These are phyloP conservation scores for Solanum neorickii DNA, from an alignment of 257 asterid species.

Conservation along the genomic window DNA sequence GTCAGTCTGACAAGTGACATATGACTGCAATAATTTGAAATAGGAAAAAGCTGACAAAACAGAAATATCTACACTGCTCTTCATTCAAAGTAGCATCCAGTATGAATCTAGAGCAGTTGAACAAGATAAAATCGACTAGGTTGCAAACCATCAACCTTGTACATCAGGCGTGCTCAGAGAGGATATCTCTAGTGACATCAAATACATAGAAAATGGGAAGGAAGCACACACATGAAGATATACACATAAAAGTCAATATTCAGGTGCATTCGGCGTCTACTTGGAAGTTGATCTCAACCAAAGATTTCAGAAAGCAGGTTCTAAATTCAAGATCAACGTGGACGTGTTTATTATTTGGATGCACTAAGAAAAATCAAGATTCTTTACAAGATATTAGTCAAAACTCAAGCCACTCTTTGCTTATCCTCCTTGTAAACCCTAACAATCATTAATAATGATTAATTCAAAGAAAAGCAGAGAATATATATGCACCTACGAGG, in stretches of 20 bases:
- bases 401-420: background rate
- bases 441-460: background rate
- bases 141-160: background rate
- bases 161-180: background rate
- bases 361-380: background rate
- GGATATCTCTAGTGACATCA: background rate
- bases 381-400: background rate
- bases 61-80: background rate
- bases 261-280: background rate
- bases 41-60: background rate
- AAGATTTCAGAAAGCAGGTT: background rate
- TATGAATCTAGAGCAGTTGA: background rate
- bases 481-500: background rate
- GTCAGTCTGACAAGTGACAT: background rate
- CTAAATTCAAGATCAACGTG: background rate
- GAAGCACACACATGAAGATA: background rate
- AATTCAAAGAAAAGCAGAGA: background rate
- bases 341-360: background rate
- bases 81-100: background rate
- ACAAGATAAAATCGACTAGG: background rate
- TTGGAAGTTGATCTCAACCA: background rate
- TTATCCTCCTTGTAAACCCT: background rate
- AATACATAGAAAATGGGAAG: background rate
- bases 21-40: background rate
- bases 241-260: background rate